These are phyloP conservation scores for Pseudozyma tsukubaensis DNA, from an alignment of 1,284 basidiomycete species.

Conservation along the genomic window DNA sequence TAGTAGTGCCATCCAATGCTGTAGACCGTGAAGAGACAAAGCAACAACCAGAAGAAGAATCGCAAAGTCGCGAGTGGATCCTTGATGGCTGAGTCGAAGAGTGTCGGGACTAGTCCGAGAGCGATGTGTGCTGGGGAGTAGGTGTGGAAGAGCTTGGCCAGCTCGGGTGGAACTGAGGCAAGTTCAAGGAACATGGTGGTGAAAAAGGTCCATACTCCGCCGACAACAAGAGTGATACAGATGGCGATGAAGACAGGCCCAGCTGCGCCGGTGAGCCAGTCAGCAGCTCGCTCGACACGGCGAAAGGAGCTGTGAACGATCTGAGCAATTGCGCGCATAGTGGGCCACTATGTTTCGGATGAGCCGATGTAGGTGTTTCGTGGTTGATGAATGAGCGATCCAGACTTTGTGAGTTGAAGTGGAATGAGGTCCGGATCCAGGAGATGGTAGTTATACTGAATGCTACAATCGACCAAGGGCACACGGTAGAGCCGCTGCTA, in stretches of 20 bases:
- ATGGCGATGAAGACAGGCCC: constrained; percentile 84
- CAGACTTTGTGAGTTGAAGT: background rate
- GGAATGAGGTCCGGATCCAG: constrained; percentile 6
- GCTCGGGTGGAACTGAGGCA: constrained; percentile 48
- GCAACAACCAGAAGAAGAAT: constrained; percentile 70
- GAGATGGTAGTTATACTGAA: background rate
- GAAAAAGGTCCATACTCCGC: constrained; percentile 81
- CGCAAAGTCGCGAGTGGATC: constrained; percentile 39
- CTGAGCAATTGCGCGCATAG: constrained; percentile 65
- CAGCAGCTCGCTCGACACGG: constrained; percentile 79
- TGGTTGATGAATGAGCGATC: background rate
- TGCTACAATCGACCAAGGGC: no score
- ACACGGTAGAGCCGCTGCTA: background rate
- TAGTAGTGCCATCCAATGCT: constrained; percentile 87
- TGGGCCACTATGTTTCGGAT: background rate
- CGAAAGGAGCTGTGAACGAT: constrained; percentile 87
- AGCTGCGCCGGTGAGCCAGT: constrained; percentile 85
- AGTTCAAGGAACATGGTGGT: constrained; percentile 50
- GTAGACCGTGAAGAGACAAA: constrained; percentile 79
- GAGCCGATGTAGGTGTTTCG: background rate
- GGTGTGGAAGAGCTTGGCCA: constrained; percentile 50
- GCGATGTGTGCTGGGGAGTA: constrained; percentile 57
- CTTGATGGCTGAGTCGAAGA: constrained; percentile 27
- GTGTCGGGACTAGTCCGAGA: constrained; percentile 49
- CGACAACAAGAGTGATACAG: constrained; percentile 78